Evolutionary conservation across 2,329 filamentous ascomycete genomes (phyloP).

Genomic region (Pestalotiopsis sp.): DNA sequence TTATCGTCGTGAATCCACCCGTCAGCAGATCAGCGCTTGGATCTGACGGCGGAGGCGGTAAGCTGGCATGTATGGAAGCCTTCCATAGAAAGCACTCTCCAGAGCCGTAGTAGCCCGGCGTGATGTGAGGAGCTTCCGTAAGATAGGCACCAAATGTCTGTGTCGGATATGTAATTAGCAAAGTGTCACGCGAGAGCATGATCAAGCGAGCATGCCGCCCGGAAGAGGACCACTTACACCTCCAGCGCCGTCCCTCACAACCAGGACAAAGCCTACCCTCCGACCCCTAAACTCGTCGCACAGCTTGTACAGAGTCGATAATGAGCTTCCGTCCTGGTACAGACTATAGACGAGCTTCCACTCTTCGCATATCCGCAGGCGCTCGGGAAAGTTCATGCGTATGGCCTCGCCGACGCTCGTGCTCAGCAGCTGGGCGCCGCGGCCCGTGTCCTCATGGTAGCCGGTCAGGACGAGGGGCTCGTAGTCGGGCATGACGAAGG

Average conservation of each 20-base stretch:
- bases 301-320: constrained; percentile 82
- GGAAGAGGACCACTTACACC: constrained; percentile 54
- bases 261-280: constrained; percentile 85
- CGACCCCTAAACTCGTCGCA: constrained; percentile 66
- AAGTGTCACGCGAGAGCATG: constrained; percentile 8
- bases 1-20: constrained; percentile 42
- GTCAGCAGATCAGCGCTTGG: constrained; percentile 46
- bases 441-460: constrained; percentile 60
- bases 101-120: constrained; percentile 87
- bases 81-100: constrained; percentile 96
- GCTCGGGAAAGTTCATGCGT: constrained; percentile 79
- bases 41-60: constrained; percentile 68
- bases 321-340: constrained; percentile 85
- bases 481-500: constrained; percentile 85
- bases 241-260: constrained; percentile 75
- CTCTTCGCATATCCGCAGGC: constrained; percentile 81
- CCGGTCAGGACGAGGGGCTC: constrained; percentile 75
- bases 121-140: constrained; percentile 80
- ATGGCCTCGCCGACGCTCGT: constrained; percentile 87
- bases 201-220: background rate
- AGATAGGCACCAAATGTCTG: constrained; percentile 91
- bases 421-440: constrained; percentile 66
- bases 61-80: constrained; percentile 63
- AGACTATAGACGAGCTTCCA: constrained; percentile 89
- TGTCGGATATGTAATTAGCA: background rate